Percentiles rank a stretch among this genome's conserved stretches.
These are phyloP conservation scores for Colletotrichum eleusines DNA, from an alignment of 2,329 filamentous ascomycete genomes.

Conservation along the genomic window DNA sequence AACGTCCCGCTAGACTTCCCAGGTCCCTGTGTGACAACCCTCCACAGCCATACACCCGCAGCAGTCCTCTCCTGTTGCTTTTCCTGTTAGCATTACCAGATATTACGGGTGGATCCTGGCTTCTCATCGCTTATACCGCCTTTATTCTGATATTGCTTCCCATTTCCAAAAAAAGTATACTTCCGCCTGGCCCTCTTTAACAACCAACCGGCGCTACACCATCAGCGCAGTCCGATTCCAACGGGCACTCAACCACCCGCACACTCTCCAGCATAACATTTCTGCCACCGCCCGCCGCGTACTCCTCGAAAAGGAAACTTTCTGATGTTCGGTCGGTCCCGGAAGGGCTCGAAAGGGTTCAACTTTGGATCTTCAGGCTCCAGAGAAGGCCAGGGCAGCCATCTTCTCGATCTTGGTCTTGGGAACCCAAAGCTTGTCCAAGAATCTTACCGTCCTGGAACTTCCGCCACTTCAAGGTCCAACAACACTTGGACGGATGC, in stretches of 20 bases:
- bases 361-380: slow-evolving; percentile 39
- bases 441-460: slow-evolving; percentile 39
- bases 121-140: slow-evolving; percentile 32
- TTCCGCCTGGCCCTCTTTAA: slow-evolving; percentile 28
- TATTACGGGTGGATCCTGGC: slow-evolving; percentile 38
- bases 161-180: slow-evolving; percentile 38
- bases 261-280: slow-evolving; percentile 1
- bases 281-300: neutral
- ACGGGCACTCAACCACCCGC: slow-evolving; percentile 4
- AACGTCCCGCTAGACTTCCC: slow-evolving; percentile 43
- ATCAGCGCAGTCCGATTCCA: slow-evolving; percentile 28
- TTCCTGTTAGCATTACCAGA: slow-evolving; percentile 25
- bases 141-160: slow-evolving; percentile 33
- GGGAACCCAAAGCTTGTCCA: slow-evolving; percentile 37
- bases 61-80: slow-evolving; percentile 33
- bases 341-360: slow-evolving; percentile 41
- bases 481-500: slow-evolving; percentile 44
- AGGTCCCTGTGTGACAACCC: slow-evolving; percentile 39
- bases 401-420: slow-evolving; percentile 40
- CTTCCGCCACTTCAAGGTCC: slow-evolving; percentile 30
- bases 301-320: slow-evolving; percentile 13
- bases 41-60: slow-evolving; percentile 36
- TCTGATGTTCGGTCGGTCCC: slow-evolving; percentile 39
- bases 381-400: slow-evolving; percentile 35
- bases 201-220: slow-evolving; percentile 13